phyloP scores from a whole-genome alignment of 169 alveolate genomes.

The Plasmodium falciparum region DNA sequence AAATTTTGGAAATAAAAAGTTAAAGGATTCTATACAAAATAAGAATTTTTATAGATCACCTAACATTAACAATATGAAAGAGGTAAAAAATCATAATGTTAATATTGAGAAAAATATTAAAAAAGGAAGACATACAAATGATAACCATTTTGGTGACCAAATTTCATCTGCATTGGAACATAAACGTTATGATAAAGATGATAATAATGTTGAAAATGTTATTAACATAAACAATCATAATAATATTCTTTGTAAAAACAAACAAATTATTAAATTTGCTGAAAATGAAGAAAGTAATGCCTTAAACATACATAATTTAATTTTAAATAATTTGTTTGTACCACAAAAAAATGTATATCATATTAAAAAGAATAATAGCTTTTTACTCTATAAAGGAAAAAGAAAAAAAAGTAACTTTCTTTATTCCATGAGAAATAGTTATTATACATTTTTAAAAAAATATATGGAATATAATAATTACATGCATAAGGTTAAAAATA shows the following conservation, averaged over 20 bases:
- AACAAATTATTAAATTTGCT: conserved; percentile 25
- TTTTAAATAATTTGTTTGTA: conserved; percentile 62
- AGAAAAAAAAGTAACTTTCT: conserved; percentile 31
- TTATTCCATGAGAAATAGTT: conserved; percentile 54
- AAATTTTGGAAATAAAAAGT: not conserved
- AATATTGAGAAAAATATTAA: not conserved
- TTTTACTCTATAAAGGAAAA: conserved; percentile 4
- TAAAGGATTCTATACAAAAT: not conserved
- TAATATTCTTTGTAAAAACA: conserved; percentile 23
- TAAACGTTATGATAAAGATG: not conserved
- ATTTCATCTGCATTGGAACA: not conserved
- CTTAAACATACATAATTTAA: conserved; percentile 46
- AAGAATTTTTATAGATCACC: not conserved
- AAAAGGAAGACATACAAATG: not conserved
- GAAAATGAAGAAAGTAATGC: conserved; percentile 22
- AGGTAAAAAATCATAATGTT: conserved; percentile 1
- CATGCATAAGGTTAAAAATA: conserved; percentile 13
- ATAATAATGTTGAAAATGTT: not conserved
- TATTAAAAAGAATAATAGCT: conserved; percentile 43
- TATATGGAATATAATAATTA: conserved; percentile 46
- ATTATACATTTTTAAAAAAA: conserved; percentile 42
- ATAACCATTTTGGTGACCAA: not conserved
- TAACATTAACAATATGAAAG: not conserved
- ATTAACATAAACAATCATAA: not conserved
- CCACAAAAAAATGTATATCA: conserved; percentile 64